Evolutionary conservation across 352 stramenopile species (phyloP).

Genomic region (Phytopythium montanum): DNA sequence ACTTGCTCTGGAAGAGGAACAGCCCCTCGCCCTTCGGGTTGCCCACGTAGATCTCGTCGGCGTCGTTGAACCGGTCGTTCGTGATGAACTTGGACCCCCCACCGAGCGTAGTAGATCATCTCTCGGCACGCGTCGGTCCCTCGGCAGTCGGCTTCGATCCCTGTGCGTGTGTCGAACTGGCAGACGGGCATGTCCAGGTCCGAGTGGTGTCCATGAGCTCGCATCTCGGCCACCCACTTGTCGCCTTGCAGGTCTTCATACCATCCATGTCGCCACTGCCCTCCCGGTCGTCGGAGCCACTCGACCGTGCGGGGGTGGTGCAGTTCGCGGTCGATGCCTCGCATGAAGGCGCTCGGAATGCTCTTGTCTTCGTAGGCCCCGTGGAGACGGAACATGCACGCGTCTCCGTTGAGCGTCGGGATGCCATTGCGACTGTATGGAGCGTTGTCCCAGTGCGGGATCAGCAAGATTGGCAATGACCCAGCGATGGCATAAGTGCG

Average conservation of each 20-base stretch:
- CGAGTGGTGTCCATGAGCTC: neutral
- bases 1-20: neutral
- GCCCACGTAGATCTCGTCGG: conserved; percentile 12
- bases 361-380: neutral
- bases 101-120: neutral
- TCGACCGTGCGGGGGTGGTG: neutral
- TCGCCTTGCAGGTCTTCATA: conserved; percentile 3
- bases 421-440: neutral
- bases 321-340: neutral
- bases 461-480: conserved; percentile 15
- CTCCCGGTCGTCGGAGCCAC: neutral
- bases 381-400: conserved; percentile 12
- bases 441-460: conserved; percentile 22
- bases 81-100: conserved; percentile 9
- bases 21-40: neutral
- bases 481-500: conserved; percentile 8
- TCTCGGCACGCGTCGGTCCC: neutral
- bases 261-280: conserved; percentile 10
- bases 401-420: conserved; percentile 5
- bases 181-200: neutral
- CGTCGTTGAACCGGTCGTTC: conserved; percentile 19
- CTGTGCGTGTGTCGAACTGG: conserved; percentile 4
- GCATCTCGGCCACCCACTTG: conserved; percentile 4
- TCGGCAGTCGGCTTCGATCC: neutral
- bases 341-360: conserved; percentile 5